Conservation (phyloP, 805 yeast species). For the Barnettozyma pratensis region DNA sequence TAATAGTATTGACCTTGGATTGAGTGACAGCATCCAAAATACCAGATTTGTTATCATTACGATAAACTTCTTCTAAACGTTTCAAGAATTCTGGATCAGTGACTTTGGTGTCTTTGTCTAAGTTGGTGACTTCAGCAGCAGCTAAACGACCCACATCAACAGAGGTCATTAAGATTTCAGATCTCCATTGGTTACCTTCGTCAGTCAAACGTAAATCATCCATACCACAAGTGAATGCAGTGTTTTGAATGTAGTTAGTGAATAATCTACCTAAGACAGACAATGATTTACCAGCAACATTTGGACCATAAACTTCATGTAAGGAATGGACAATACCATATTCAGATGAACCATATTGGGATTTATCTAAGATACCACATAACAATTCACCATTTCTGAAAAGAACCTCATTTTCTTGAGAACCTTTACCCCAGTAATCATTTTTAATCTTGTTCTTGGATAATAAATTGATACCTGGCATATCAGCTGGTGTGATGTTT, state of each 20-base stretch:
- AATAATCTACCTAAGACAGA: conserved; percentile 93
- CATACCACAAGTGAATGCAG: conserved; percentile 99
- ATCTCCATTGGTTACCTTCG: conserved; percentile 89
- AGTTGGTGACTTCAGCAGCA: conserved; percentile 90
- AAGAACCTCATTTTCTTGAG: conserved; percentile 80
- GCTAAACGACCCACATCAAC: conserved; percentile 84
- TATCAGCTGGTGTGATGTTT: conserved; percentile 78
- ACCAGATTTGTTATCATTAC: conserved; percentile 90
- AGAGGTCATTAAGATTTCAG: conserved; percentile 71
- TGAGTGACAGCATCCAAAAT: conserved; percentile 94
- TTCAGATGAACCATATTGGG: conserved; percentile 97
- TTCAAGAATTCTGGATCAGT: conserved; percentile 74
- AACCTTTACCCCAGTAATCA: conserved; percentile 89
- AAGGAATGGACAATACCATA: conserved; percentile 95
- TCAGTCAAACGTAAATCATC: conserved; percentile 90
- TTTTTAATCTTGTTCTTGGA: conserved; percentile 87
- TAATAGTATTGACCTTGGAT: conserved; percentile 84
- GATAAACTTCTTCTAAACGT: conserved; percentile 88
- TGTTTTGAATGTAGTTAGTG: conserved; percentile 87
- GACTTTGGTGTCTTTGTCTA: conserved; percentile 44
- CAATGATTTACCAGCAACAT: conserved; percentile 80
- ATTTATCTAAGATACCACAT: conserved; percentile 92
- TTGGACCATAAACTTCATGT: conserved; percentile 93
- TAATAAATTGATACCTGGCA: conserved; percentile 86
- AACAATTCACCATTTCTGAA: conserved; percentile 83